Evolutionary conservation across 169 alveolate genomes (phyloP).

Genomic region (Eimeria necatrix): DNA sequence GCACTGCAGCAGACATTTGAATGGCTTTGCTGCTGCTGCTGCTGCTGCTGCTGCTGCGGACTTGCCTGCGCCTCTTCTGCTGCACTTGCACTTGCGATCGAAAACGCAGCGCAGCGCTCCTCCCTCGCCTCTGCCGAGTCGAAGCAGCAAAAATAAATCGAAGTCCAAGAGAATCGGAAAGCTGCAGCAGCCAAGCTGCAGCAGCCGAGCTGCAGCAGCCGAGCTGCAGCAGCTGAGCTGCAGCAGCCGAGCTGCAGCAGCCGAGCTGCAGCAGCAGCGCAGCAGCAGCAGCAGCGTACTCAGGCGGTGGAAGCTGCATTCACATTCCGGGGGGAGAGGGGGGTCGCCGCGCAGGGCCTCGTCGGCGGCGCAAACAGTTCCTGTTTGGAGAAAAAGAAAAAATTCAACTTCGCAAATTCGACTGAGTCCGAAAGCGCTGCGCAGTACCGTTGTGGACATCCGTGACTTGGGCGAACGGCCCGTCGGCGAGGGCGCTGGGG

Average conservation of each 20-base stretch:
- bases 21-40: background rate
- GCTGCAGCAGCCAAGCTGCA: background rate
- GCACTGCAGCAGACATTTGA: slow-evolving; percentile 6
- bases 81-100: slow-evolving; percentile 4
- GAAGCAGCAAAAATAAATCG: too few relatives aligned
- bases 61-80: slow-evolving; percentile 26
- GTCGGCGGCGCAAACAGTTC: background rate
- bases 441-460: background rate
- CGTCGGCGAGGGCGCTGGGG: slow-evolving; percentile 21
- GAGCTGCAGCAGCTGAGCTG: too few relatives aligned
- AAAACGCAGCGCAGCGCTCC: background rate
- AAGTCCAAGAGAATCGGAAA: too few relatives aligned
- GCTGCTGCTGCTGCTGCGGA: too few relatives aligned
- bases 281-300: background rate
- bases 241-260: background rate
- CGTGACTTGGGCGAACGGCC: slow-evolving; percentile 27
- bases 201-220: background rate
- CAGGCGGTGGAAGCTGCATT: slow-evolving; percentile 55
- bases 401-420: background rate
- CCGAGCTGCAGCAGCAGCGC: background rate
- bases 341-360: background rate
- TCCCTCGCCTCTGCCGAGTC: background rate
- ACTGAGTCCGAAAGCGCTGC: background rate
- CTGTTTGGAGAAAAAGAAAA: background rate
- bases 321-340: slow-evolving; percentile 20